A percentile compares a stretch with the other conserved stretches of the same genome.
Conservation (phyloP, 768 basidiomycete genomes). For the Rhizopogon sp. region DNA sequence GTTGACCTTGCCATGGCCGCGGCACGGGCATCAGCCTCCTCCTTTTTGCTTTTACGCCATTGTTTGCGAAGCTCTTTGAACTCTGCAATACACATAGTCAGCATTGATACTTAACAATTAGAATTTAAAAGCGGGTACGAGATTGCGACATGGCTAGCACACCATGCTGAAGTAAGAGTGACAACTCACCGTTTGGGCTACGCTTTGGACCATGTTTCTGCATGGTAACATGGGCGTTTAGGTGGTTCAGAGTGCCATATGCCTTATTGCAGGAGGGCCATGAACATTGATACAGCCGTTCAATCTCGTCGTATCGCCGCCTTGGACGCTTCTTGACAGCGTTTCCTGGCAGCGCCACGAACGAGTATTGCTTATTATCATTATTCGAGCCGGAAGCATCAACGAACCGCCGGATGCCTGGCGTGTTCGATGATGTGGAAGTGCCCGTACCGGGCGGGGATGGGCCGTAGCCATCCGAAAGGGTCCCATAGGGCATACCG, state of each 20-base stretch:
- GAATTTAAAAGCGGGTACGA: conserved; percentile 5
- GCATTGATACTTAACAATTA: conserved; percentile 6
- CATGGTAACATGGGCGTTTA: conserved; percentile 98
- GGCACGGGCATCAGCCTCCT: conserved; percentile 33
- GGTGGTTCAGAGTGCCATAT: conserved; percentile 93
- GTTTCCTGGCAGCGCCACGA: conserved; percentile 77
- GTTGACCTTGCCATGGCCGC: conserved; percentile 10
- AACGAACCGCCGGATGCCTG: conserved; percentile 19
- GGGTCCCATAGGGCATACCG: conserved; percentile 37
- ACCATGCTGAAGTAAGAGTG: conserved; percentile 1
- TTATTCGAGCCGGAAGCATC: conserved; percentile 26
- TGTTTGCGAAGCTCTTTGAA: conserved; percentile 97
- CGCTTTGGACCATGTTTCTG: conserved; percentile 93
- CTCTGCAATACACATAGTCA: conserved; percentile 45
- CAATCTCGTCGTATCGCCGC: conserved; percentile 90
- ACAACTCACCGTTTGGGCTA: conserved; percentile 74
- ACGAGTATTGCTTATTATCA: conserved; percentile 72
- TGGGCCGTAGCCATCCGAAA: conserved; percentile 48
- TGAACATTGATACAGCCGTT: conserved; percentile 86
- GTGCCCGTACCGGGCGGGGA: conserved; percentile 62
- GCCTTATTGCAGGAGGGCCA: conserved; percentile 76
- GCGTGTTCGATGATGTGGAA: conserved; percentile 47
- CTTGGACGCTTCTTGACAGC: conserved; percentile 81
- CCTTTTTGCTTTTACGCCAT: conserved; percentile 94
- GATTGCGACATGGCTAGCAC: conserved; percentile 3